phyloP scores from a whole-genome alignment of 2,329 filamentous ascomycete genomes.

The Escovopsis weberi region DNA sequence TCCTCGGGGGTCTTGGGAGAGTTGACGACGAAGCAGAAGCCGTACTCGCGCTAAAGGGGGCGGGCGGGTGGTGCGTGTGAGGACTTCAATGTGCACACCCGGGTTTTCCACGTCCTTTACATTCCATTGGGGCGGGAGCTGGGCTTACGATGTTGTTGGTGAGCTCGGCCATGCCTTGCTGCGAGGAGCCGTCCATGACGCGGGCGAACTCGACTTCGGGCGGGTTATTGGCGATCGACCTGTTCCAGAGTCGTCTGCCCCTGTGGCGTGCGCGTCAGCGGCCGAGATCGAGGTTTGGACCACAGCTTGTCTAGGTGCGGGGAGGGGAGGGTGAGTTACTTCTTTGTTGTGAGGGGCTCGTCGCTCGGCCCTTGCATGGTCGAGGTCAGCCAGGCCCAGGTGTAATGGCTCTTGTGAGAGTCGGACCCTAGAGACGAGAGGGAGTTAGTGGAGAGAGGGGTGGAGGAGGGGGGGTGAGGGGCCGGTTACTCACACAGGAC shows the following conservation, averaged over 20 bases:
- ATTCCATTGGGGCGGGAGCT: no score
- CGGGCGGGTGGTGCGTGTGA: neutral
- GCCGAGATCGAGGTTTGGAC: neutral
- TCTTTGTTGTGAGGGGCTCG: constrained; percentile 11
- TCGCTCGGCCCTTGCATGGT: constrained; percentile 18
- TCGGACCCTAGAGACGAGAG: constrained; percentile 43
- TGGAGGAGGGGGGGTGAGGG: neutral
- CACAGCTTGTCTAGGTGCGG: neutral
- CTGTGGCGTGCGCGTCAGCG: neutral
- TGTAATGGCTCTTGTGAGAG: constrained; percentile 53
- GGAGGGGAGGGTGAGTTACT: constrained; percentile 1
- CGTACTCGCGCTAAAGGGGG: constrained; percentile 42
- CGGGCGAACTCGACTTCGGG: constrained; percentile 46
- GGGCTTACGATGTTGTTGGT: constrained; percentile 47
- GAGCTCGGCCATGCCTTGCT: constrained; percentile 42
- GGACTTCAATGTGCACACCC: no score
- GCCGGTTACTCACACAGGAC: constrained; percentile 17
- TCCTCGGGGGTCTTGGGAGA: constrained; percentile 53
- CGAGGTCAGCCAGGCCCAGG: constrained; percentile 34
- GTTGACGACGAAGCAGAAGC: constrained; percentile 63
- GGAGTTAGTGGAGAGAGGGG: no score
- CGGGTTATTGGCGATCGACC: constrained; percentile 24
- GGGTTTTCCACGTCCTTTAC: no score
- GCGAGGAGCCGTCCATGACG: constrained; percentile 37
- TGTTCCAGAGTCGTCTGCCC: constrained; percentile 11